A percentile compares a stretch with the other conserved stretches of the same genome.
Conservation (phyloP, 352 stramenopile genomes). For the Halophytophthora batemanensis region DNA sequence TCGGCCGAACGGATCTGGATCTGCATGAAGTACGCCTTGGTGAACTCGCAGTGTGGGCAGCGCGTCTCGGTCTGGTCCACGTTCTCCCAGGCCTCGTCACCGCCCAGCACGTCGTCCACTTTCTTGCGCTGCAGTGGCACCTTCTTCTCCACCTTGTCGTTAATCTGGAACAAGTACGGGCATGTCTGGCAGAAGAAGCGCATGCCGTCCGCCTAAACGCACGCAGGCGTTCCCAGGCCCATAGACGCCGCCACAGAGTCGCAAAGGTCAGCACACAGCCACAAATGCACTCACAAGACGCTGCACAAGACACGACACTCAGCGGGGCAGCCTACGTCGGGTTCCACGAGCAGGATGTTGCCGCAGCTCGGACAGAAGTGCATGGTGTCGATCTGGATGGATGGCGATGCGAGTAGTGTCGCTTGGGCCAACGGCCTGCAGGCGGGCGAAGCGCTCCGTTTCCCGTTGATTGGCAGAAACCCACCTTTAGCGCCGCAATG, state of each 20-base stretch:
- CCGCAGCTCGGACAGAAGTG: constrained; percentile 90
- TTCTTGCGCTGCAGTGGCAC: constrained; percentile 94
- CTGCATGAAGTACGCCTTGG: constrained; percentile 99
- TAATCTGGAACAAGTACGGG: constrained; percentile 88
- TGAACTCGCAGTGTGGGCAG: constrained; percentile 95
- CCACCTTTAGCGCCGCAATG: no score
- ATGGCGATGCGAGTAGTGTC: not conserved
- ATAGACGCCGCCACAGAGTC: not conserved
- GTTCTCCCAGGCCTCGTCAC: constrained; percentile 97
- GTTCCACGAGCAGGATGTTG: constrained; percentile 89
- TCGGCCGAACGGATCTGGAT: constrained; percentile 99
- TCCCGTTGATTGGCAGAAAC: no score
- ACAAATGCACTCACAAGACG: not conserved
- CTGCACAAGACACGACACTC: not conserved
- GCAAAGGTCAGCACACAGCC: not conserved
- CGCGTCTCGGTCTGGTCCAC: constrained; percentile 95
- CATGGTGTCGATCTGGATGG: constrained; percentile 35
- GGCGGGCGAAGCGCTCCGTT: no score
- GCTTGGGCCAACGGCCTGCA: no score
- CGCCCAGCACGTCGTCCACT: constrained; percentile 98
- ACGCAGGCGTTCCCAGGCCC: constrained; percentile 1
- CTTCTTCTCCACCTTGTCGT: constrained; percentile 87
- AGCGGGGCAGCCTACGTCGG: constrained; percentile 44
- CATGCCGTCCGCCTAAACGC: constrained; percentile 73
- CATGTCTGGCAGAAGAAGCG: constrained; percentile 90